phyloP scores from a whole-genome alignment of 108 stramenopile species.

The Asterionellopsis glacialis region DNA sequence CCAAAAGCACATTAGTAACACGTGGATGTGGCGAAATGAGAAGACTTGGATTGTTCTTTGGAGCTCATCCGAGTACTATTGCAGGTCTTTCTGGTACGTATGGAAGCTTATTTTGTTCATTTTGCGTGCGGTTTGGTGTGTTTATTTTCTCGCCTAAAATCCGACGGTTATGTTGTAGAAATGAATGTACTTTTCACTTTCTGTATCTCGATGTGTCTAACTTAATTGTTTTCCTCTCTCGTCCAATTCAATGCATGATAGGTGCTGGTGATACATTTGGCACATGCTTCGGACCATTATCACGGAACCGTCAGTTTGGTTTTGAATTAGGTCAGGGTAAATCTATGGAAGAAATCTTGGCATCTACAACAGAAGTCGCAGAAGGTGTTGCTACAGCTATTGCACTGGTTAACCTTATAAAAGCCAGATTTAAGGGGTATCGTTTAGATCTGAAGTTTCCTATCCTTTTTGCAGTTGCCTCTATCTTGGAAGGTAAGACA shows the following conservation, averaged over 20 bases:
- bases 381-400: slow-evolving; percentile 94
- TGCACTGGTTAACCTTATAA: slow-evolving; percentile 89
- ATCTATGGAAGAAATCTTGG: slow-evolving; percentile 85
- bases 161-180: too few species aligned
- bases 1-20: slow-evolving; percentile 94
- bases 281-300: slow-evolving; percentile 95
- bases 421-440: slow-evolving; percentile 82
- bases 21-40: slow-evolving; percentile 96
- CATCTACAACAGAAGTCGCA: slow-evolving; percentile 86
- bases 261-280: slow-evolving; percentile 98
- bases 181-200: too few species aligned
- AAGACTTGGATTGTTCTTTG: slow-evolving; percentile 83
- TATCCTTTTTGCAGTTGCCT: slow-evolving; percentile 92
- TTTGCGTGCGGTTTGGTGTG: background rate
- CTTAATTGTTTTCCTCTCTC: background rate
- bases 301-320: slow-evolving; percentile 91
- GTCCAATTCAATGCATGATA: too few species aligned
- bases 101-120: background rate
- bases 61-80: slow-evolving; percentile 84
- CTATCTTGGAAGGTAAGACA: slow-evolving; percentile 85
- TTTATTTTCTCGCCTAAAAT: too few species aligned
- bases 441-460: slow-evolving; percentile 94
- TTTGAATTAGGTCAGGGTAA: slow-evolving; percentile 92
- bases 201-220: background rate
- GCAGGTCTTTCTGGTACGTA: slow-evolving; percentile 85